Evolutionary conservation across 2,329 filamentous ascomycete species (phyloP).

Genomic region (Cercospora zeae-maydis): DNA sequence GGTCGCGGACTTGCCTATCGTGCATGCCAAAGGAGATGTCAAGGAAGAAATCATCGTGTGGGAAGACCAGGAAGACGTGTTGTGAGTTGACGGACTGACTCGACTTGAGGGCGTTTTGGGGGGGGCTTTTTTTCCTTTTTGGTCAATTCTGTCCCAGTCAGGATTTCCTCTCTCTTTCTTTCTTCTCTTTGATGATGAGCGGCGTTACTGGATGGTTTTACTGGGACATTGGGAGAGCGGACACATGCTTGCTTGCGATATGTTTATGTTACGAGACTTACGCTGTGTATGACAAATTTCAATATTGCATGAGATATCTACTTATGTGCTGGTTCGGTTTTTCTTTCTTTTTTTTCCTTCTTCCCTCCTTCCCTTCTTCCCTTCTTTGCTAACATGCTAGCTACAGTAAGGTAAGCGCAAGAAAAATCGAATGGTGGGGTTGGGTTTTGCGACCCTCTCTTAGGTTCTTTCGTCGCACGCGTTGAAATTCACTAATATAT

Average conservation of each 20-base stretch:
- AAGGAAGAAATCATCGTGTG: slow-evolving; percentile 31
- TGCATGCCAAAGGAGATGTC: slow-evolving; percentile 4
- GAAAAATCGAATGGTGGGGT: no score
- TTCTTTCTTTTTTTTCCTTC: neutral
- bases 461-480: no score
- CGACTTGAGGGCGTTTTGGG: no score
- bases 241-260: neutral
- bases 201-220: neutral
- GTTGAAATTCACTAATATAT: no score
- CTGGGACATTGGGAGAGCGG: neutral
- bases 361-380: neutral
- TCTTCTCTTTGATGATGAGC: neutral
- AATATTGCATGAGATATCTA: neutral
- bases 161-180: neutral
- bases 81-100: no score
- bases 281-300: neutral
- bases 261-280: neutral
- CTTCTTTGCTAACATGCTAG: neutral
- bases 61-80: slow-evolving; percentile 24
- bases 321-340: neutral
- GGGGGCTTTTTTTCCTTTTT: neutral
- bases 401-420: no score
- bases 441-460: no score
- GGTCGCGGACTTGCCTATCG: neutral
- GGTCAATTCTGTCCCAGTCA: neutral